phyloP scores from a whole-genome alignment of 202 grass and related monocot species.

The Dendrocalamus latiflorus region DNA sequence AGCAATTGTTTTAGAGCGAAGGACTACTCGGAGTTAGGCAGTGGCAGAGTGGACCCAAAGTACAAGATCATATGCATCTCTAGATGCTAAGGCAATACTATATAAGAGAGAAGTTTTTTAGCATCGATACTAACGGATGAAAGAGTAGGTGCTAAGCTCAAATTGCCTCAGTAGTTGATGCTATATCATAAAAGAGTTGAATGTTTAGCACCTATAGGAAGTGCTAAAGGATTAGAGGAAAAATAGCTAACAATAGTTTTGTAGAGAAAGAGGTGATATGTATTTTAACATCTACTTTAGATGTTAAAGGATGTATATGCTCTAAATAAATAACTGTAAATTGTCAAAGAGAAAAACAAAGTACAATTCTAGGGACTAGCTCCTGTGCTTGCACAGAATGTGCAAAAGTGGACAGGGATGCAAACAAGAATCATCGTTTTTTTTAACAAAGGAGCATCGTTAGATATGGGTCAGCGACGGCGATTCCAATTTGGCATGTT shows the following conservation, averaged over 20 bases:
- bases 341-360: neutral
- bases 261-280: no score
- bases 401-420: neutral
- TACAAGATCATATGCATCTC: neutral
- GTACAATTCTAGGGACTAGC: neutral
- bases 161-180: no score
- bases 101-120: no score
- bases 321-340: neutral
- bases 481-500: constrained; percentile 28
- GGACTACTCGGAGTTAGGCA: constrained; percentile 30
- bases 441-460: neutral
- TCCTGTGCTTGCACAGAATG: neutral
- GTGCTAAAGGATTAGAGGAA: no score
- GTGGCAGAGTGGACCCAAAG: neutral
- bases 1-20: neutral
- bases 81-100: no score
- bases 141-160: no score
- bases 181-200: no score
- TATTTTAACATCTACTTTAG: no score
- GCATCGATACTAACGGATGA: no score
- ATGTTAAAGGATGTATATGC: no score
- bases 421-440: neutral
- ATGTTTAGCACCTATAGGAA: no score
- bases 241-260: no score
- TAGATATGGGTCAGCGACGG: constrained; percentile 1